A percentile compares a stretch with the other conserved stretches of the same genome.
phyloP scores from a whole-genome alignment of 106 monocot genomes.

The Xerophyta viscosa region DNA sequence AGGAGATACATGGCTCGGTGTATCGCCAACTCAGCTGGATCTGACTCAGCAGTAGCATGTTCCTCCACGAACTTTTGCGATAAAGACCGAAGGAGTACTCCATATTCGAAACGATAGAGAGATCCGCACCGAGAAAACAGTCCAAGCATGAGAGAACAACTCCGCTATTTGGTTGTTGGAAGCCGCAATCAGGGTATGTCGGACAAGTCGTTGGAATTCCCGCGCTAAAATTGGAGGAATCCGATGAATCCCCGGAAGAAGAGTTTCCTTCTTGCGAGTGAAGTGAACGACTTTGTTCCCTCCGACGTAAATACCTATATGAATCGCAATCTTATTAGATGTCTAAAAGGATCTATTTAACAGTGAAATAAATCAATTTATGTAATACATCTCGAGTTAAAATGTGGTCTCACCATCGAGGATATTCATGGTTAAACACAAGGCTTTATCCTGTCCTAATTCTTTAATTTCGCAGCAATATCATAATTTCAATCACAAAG shows the following conservation, averaged over 20 bases:
- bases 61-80: constrained; percentile 77
- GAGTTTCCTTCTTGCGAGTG: constrained; percentile 65
- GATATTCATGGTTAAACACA: no score
- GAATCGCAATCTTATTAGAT: neutral
- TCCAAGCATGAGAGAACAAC: constrained; percentile 85
- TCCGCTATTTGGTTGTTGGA: constrained; percentile 60
- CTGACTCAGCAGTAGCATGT: constrained; percentile 64
- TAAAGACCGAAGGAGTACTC: constrained; percentile 58
- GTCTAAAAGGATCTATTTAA: neutral
- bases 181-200: constrained; percentile 84
- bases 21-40: constrained; percentile 43
- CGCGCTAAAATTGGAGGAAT: constrained; percentile 13
- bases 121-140: constrained; percentile 84
- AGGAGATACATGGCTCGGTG: constrained; percentile 84
- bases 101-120: constrained; percentile 68
- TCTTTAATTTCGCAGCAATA: no score
- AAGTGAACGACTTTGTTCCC: constrained; percentile 93
- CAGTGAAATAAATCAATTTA: no score
- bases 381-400: no score
- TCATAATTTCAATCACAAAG: no score
- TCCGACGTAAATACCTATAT: constrained; percentile 89
- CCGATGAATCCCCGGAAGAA: constrained; percentile 5
- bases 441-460: no score
- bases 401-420: no score
- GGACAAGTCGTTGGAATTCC: constrained; percentile 25